Evolutionary conservation across 2,329 filamentous ascomycete species (phyloP), one percentile per base, ranked within the genome.

Genomic region (Aspergillus clavatus): DNA sequence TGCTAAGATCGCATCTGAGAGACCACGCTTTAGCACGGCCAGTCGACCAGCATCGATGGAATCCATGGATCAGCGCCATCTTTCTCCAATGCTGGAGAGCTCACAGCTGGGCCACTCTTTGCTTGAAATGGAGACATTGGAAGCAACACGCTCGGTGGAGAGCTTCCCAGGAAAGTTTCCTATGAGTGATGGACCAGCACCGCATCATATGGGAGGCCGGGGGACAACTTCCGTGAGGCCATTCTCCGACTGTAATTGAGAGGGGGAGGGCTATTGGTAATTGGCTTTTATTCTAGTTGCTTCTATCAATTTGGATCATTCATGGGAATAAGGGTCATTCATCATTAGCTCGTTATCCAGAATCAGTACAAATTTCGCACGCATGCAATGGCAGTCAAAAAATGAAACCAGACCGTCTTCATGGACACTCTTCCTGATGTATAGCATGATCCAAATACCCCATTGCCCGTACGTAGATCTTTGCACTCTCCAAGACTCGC

Each of bases 401-500:
- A n/a, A n/a, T n/a, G n/a, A n/a, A n/a, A n/a, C n/a, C n/a, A n/a
- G n/a, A n/a, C n/a, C n/a, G n/a, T 19, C 6, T 4, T 48, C 35
- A 53, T 27, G 29, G 26, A 43, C 26, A 52, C 43, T 46, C 45
- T 46, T 60, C 60, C 41, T 46, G 42, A 46, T 58, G 57, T 43
- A 67, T 63, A 38, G 57, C 56, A 56, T 67, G 63, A 37, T 61
- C 59, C 14, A 43, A 40, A 51, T 64, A 62, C 12, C 66, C 65
- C 63, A 67, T 67, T 3, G 59, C 70, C 52, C 61, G 71, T 2
- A 83, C 72, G 59, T 89, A 85, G 16, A 88, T 86, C 71, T 87
- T 80, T 76, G 87, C 87, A 61, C 86, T 90, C 48, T 88, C 80
- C 59, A 89, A 57, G 21, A 91, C 75, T 51, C 84, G 77, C 47